phyloP scores from a whole-genome alignment of 73 alveolate genomes.

The Paramecium primaurelia region DNA sequence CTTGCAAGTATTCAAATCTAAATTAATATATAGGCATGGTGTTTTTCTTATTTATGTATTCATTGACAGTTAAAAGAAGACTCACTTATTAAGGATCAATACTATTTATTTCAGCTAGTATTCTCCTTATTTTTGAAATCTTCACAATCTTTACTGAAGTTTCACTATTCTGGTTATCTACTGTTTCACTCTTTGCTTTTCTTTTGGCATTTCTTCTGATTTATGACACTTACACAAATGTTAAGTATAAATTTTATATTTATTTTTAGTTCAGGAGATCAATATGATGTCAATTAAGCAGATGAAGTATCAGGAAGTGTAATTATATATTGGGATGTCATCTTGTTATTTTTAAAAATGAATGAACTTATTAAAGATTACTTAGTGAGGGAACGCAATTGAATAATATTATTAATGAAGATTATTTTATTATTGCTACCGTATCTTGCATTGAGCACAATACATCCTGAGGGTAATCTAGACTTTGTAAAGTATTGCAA shows the following conservation, averaged over 20 bases:
- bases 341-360: background rate
- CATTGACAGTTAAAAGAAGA: constrained; percentile 29
- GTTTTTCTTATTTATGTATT: background rate
- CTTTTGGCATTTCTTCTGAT: background rate
- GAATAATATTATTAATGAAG: constrained; percentile 8
- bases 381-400: constrained; percentile 30
- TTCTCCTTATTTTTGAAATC: background rate
- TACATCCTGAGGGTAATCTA: constrained; percentile 57
- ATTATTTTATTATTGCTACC: constrained; percentile 8
- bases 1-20: background rate
- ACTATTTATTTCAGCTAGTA: background rate
- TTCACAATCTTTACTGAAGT: constrained; percentile 22
- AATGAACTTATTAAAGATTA: constrained; percentile 24
- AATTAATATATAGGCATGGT: background rate
- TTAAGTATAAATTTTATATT: background rate
- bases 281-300: background rate
- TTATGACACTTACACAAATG: background rate
- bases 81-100: constrained; percentile 15
- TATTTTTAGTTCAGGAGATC: constrained; percentile 2
- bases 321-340: constrained; percentile 4
- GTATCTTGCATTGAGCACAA: background rate
- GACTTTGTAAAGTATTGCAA: constrained; percentile 47
- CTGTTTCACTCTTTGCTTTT: background rate
- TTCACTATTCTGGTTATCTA: background rate
- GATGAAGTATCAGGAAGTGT: constrained; percentile 32